Evolutionary conservation across 352 stramenopile genomes (phyloP).

Genomic region (Phytophthora boehmeriae): DNA sequence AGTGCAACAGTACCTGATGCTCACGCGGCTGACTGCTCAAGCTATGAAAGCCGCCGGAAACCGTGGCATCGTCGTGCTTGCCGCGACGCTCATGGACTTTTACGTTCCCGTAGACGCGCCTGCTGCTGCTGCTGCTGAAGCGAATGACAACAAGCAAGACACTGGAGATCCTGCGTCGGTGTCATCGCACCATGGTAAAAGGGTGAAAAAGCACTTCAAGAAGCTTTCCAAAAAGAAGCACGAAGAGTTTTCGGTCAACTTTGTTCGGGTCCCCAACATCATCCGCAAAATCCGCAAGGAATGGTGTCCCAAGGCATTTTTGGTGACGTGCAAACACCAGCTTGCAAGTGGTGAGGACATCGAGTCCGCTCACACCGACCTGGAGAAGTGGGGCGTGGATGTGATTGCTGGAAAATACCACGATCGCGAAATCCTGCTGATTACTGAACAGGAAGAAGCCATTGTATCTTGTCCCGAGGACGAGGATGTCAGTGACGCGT

Average conservation of each 20-base stretch:
- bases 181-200: slow-evolving; percentile 33
- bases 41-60: slow-evolving; percentile 64
- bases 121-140: slow-evolving; percentile 19
- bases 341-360: slow-evolving; percentile 74
- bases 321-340: slow-evolving; percentile 82
- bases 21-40: slow-evolving; percentile 63
- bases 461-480: slow-evolving; percentile 77
- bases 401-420: slow-evolving; percentile 76
- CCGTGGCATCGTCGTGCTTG: slow-evolving; percentile 73
- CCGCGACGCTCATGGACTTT: slow-evolving; percentile 84
- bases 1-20: slow-evolving; percentile 84
- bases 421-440: slow-evolving; percentile 71
- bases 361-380: slow-evolving; percentile 63
- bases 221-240: slow-evolving; percentile 49
- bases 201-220: slow-evolving; percentile 39
- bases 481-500: slow-evolving; percentile 84
- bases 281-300: slow-evolving; percentile 83
- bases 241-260: slow-evolving; percentile 78
- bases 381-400: slow-evolving; percentile 85
- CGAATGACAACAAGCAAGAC: slow-evolving; percentile 6
- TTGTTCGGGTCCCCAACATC: slow-evolving; percentile 79
- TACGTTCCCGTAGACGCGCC: slow-evolving; percentile 61
- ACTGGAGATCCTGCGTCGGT: slow-evolving; percentile 18
- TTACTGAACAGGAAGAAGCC: slow-evolving; percentile 82
- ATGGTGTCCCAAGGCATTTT: slow-evolving; percentile 81